Evolutionary conservation across 2,329 filamentous ascomycete species (phyloP).

Genomic region (Alternaria gansuensis): DNA sequence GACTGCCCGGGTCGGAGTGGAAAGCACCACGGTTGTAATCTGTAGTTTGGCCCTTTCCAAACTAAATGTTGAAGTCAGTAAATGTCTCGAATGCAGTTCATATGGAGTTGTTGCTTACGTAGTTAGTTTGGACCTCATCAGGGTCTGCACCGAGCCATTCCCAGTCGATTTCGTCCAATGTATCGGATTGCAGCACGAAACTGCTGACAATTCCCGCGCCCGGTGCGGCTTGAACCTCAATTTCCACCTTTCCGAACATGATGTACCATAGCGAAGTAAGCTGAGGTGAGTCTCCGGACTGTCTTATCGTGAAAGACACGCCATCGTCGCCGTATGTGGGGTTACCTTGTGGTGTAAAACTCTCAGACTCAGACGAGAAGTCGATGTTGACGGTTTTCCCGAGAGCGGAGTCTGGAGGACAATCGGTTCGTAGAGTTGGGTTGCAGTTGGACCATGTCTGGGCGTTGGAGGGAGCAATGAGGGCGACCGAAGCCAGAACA

Average conservation of each 20-base stretch:
- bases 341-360: constrained; percentile 75
- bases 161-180: constrained; percentile 94
- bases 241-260: constrained; percentile 95
- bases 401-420: constrained; percentile 79
- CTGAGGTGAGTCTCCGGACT: constrained; percentile 83
- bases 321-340: constrained; percentile 80
- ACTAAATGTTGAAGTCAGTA: not conserved
- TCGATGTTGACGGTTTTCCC: constrained; percentile 84
- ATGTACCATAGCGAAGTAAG: constrained; percentile 95
- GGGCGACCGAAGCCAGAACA: constrained; percentile 53
- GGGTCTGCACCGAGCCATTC: constrained; percentile 88
- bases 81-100: not conserved
- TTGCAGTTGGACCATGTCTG: constrained; percentile 68
- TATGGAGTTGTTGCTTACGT: constrained; percentile 50
- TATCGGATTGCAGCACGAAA: constrained; percentile 88
- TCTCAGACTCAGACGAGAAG: constrained; percentile 79
- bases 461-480: constrained; percentile 53
- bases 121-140: constrained; percentile 90
- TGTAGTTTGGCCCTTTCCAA: constrained; percentile 80
- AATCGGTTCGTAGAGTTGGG: constrained; percentile 65
- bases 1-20: constrained; percentile 73
- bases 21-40: constrained; percentile 89
- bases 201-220: constrained; percentile 94
- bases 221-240: constrained; percentile 83
- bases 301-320: constrained; percentile 79